phyloP scores from a whole-genome alignment of 257 asterid species.

The Avicennia marina region DNA sequence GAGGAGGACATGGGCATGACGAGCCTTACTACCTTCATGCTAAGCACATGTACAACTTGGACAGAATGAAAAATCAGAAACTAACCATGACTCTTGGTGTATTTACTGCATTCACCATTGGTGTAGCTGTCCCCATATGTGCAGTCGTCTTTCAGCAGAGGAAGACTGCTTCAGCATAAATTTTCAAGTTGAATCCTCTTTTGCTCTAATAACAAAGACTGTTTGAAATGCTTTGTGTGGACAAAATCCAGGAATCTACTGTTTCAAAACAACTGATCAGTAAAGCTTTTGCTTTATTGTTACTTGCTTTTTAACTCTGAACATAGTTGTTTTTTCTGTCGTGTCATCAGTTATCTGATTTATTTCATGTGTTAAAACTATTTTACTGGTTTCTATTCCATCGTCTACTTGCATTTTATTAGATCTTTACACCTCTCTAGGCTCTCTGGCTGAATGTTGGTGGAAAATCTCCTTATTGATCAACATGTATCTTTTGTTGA shows the following conservation, averaged over 20 bases:
- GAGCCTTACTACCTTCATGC: constrained; percentile 85
- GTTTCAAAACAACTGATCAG: neutral
- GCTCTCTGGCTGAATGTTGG: neutral
- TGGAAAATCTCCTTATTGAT: neutral
- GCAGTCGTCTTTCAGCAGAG: constrained; percentile 80
- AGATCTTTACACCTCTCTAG: no score
- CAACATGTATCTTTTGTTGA: neutral
- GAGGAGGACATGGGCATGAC: constrained; percentile 85
- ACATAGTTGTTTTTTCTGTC: constrained; percentile 4
- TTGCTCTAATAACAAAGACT: constrained; percentile 27
- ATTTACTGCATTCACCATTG: constrained; percentile 41
- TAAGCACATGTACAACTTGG: constrained; percentile 92
- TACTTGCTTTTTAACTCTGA: constrained; percentile 9
- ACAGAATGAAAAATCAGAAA: constrained; percentile 62
- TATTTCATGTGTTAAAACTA: constrained; percentile 11
- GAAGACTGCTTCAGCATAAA: constrained; percentile 66
- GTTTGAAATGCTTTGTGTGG: constrained; percentile 22
- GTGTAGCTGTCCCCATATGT: constrained; percentile 62
- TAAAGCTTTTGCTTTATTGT: neutral
- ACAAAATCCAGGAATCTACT: constrained; percentile 11
- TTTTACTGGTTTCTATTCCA: neutral
- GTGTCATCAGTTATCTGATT: no score
- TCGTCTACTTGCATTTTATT: neutral
- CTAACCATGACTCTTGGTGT: constrained; percentile 52
- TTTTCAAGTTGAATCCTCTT: constrained; percentile 10